A percentile compares a stretch with the other conserved stretches of the same genome.
Evolutionary conservation across 306 rosid species (phyloP).

Genomic region (Astragalus glycyphyllos): DNA sequence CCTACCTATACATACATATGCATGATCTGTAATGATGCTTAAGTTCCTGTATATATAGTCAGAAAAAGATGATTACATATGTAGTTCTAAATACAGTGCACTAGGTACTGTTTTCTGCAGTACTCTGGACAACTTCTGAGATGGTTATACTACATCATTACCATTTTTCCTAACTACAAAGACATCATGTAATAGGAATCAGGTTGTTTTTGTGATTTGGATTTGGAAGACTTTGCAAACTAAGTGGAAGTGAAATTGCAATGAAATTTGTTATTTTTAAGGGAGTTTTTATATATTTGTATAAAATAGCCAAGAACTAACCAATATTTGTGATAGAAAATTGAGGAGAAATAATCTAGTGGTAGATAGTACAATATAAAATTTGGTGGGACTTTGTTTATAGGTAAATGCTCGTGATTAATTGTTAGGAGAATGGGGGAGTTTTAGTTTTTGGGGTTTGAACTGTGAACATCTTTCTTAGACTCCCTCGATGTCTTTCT

Average conservation of each 20-base stretch:
- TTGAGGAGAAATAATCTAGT: too few relatives aligned
- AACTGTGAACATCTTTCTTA: too few relatives aligned
- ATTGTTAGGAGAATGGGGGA: too few relatives aligned
- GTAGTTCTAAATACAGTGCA: conserved; percentile 29
- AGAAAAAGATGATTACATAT: background rate
- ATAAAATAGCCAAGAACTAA: too few relatives aligned
- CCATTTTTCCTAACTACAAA: too few relatives aligned
- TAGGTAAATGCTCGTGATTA: too few relatives aligned
- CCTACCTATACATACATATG: conserved; percentile 16
- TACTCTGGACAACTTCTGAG: conserved; percentile 3
- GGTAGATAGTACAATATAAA: too few relatives aligned
- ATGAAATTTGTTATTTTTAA: background rate
- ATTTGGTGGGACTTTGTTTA: too few relatives aligned
- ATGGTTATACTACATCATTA: too few relatives aligned
- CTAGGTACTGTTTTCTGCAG: background rate
- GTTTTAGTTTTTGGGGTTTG: too few relatives aligned
- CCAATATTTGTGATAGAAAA: too few relatives aligned
- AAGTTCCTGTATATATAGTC: conserved; percentile 25
- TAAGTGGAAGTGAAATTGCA: background rate
- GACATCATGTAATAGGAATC: background rate
- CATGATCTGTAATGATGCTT: background rate
- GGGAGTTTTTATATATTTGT: background rate
- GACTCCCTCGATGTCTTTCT: too few relatives aligned
- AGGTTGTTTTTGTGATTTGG: background rate
- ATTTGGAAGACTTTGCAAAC: conserved; percentile 9